These are phyloP conservation scores for Cladosporium phlei DNA, from an alignment of 2,329 filamentous ascomycete species.

Conservation along the genomic window DNA sequence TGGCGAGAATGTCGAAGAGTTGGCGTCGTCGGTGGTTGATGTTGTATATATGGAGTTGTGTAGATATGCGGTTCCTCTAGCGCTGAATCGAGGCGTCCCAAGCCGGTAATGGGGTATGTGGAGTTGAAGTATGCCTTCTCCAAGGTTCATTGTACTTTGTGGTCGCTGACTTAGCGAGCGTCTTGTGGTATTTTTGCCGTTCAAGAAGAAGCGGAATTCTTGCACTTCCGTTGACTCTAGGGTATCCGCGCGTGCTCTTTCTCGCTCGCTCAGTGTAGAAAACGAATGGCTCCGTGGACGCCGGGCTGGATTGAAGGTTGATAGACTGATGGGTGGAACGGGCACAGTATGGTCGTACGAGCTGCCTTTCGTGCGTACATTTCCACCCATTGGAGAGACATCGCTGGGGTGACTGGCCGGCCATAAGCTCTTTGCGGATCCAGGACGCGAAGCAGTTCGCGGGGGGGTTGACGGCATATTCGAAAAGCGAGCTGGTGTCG, in stretches of 20 bases:
- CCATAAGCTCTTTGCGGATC: slow-evolving; percentile 12
- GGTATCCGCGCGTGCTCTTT: slow-evolving; percentile 42
- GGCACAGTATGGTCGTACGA: slow-evolving; percentile 16
- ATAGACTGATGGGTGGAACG: slow-evolving; percentile 22
- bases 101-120: slow-evolving; percentile 76
- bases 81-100: slow-evolving; percentile 75
- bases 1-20: slow-evolving; percentile 56
- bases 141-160: slow-evolving; percentile 27
- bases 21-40: slow-evolving; percentile 64
- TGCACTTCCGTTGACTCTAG: slow-evolving; percentile 19
- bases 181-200: slow-evolving; percentile 23
- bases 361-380: slow-evolving; percentile 1
- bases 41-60: slow-evolving; percentile 71
- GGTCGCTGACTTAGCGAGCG: slow-evolving; percentile 19
- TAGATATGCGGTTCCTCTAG: slow-evolving; percentile 69
- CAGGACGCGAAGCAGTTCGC: slow-evolving; percentile 21
- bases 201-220: slow-evolving; percentile 25
- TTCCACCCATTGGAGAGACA: background rate
- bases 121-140: slow-evolving; percentile 25
- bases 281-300: slow-evolving; percentile 64
- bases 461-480: slow-evolving; percentile 28
- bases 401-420: slow-evolving; percentile 3
- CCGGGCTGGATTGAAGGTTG: slow-evolving; percentile 19
- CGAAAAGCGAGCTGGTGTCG: slow-evolving; percentile 18
- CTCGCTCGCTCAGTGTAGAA: slow-evolving; percentile 66